Conservation (phyloP, 2,329 filamentous ascomycete species). For the Hymenoscyphus infarciens region DNA sequence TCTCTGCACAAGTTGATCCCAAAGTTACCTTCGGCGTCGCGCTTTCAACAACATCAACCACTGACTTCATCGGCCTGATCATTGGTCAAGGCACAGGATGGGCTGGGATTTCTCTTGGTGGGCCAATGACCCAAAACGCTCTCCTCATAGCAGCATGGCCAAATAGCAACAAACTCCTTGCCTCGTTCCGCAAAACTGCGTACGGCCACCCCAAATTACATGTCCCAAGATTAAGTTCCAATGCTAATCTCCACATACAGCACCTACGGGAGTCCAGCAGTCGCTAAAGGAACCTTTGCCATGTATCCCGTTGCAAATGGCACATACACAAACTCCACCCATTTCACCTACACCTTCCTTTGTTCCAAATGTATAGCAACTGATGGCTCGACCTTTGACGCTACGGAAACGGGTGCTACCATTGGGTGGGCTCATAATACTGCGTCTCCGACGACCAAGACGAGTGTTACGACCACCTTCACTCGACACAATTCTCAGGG, state of each 20-base stretch:
- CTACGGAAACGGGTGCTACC: slow-evolving; percentile 4
- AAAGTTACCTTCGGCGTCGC: slow-evolving; percentile 40
- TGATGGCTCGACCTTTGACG: slow-evolving; percentile 36
- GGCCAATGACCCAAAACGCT: slow-evolving; percentile 43
- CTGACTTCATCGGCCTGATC: slow-evolving; percentile 54
- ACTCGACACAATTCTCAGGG: slow-evolving; percentile 17
- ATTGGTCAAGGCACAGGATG: slow-evolving; percentile 45
- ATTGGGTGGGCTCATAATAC: slow-evolving; percentile 19
- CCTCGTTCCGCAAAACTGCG: slow-evolving; percentile 35
- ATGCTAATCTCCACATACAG: slow-evolving; percentile 37
- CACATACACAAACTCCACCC: slow-evolving; percentile 50
- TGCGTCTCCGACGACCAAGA: slow-evolving; percentile 14
- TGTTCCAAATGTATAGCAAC: slow-evolving; percentile 42
- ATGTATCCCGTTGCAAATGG: slow-evolving; percentile 46
- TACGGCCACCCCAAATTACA: not conserved
- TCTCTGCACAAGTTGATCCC: not conserved
- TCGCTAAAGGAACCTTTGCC: slow-evolving; percentile 38
- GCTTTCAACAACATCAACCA: slow-evolving; percentile 44
- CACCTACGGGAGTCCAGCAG: no score
- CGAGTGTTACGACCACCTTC: slow-evolving; percentile 12
- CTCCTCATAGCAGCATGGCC: slow-evolving; percentile 50
- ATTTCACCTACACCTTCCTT: slow-evolving; percentile 52
- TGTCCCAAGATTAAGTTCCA: slow-evolving; percentile 38
- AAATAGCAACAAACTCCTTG: slow-evolving; percentile 42
- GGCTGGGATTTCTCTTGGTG: slow-evolving; percentile 46